Evolutionary conservation across 1,284 basidiomycete species (phyloP), one percentile per base, ranked within the genome.

Genomic region (Trichosporon inkin): DNA sequence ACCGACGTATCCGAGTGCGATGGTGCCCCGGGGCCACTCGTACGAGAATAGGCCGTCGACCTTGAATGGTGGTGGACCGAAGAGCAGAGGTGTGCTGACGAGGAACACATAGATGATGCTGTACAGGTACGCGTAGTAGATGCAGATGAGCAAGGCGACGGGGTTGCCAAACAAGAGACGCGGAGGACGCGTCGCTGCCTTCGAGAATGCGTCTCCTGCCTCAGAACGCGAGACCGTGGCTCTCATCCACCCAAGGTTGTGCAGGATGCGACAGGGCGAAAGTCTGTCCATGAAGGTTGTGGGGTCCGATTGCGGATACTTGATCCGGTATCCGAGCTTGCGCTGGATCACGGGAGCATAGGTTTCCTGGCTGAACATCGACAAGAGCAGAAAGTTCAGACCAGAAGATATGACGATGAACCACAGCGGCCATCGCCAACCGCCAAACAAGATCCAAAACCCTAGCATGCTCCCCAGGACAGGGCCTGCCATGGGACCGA

Each of bases 121-220:
- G 60, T 81, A 82, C 53, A 79, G 71, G 64, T 79, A 82, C 0
- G 79, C 78, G 56, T 80, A 79, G 65, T 82, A 81, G 40, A 71
- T 49, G 3, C 72, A 74, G 58, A 81, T 81, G 35, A 78, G 68
- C 53, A 78, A 71, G 20, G 76, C 77, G 14, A 79, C 74, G 0
- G 79, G 79, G 62, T 79, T 80, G 53, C 63, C 58, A 44, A 79
- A 70, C 17, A 80, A 62, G 2, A 79, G 61, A 8, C 78, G 61
- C 20, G 79, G 79, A 0, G 81, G 80, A 16, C 80, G 71, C 6
- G 70, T 71, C 60, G 79, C 73, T 1, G 76, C 74, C 35, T 64
- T 62, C 0, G 53, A 53, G 55, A 76, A 78, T 0, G 68, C 68
- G 0, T 44, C 56, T 10, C 61, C 58, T 10, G 68, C 68, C n/a